Evolutionary conservation across 108 stramenopile species (phyloP), one percentile per base, ranked within the genome.

Genomic region (Nannochloropsis salina): DNA sequence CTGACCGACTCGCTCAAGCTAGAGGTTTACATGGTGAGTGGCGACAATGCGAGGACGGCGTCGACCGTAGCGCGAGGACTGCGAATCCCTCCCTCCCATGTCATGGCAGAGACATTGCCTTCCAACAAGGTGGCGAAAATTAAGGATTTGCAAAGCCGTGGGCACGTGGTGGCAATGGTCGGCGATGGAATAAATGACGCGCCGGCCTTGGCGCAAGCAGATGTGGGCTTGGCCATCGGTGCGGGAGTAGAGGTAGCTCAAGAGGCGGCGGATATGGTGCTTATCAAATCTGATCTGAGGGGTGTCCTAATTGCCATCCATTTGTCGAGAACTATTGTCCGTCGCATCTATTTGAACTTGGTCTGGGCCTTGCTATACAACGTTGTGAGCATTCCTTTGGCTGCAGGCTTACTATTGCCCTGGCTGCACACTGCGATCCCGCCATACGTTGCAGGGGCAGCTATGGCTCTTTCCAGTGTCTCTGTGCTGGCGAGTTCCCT

Each of bases 171-270:
- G 42, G 89, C 86, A 9, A 93, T 98, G 90, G 96, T 99, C 1
- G 99, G 98, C n/a, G 99, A 99, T 86, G 99, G 99, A 3, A 94
- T 99, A 81, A 99, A 99, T 86, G 99, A 99, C 89, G 90, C 96
- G 10, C 93, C 97, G 20, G 97, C 98, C 44, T 90, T 99, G 80
- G 96, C 96, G 44, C 92, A 91, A 84, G 94, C 97, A 6, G 95
- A 98, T 86, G 94, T 99, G 8, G 99, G 99, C 22, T 93, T 98
- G 11, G 96, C 95, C 41, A 94, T 99, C 21, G 99, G 98, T 6
- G 95, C 96, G 12, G 99, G 98, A 21, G 95, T 98, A 20, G 93
- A 95, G 44, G 94, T 98, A 83, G 98, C 98, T 42, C 92, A 95
- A 8, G 97, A 99, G 88, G 97, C 97, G 44, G 94, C 96, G 42